A percentile compares a stretch with the other conserved stretches of the same genome.
Conservation (phyloP, 306 rosid species). For the Mimosa bimucronata region DNA sequence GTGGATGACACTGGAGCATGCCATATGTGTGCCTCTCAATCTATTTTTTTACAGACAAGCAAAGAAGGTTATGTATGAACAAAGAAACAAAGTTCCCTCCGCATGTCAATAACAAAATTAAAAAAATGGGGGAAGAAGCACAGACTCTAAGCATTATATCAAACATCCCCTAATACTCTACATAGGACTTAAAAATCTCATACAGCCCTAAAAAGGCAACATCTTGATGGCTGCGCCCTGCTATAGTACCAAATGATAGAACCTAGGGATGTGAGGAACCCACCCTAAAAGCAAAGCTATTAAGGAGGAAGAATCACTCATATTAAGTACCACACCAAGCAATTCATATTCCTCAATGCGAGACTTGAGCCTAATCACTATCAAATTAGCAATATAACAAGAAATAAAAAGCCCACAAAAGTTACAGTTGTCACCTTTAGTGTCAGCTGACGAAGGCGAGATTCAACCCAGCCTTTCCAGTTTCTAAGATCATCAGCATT, state of each 20-base stretch:
- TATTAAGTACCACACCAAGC: not conserved
- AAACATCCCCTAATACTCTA: not conserved
- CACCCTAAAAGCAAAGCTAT: not conserved
- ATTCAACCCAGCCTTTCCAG: constrained; percentile 99
- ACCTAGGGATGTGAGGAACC: not conserved
- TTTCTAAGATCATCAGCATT: constrained; percentile 84
- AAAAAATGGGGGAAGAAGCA: not conserved
- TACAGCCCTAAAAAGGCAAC: not conserved
- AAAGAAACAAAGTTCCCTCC: constrained; percentile 7
- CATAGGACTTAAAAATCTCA: not conserved
- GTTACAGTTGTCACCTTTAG: constrained; percentile 66
- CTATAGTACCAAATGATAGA: not conserved
- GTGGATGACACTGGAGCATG: constrained; percentile 95
- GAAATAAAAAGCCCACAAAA: not conserved
- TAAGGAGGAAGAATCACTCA: not conserved
- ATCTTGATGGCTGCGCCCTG: not conserved
- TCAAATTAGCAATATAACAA: not conserved
- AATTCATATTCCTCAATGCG: not conserved
- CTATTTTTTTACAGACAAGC: constrained; percentile 49
- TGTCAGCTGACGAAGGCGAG: constrained; percentile 93
- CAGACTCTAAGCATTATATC: not conserved
- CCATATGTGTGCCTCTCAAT: constrained; percentile 79
- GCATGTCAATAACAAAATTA: not conserved
- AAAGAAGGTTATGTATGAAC: constrained; percentile 24
- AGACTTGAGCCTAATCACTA: not conserved